Evolutionary conservation across 1,284 basidiomycete species (phyloP).

Genomic region (Puccinia coronata): DNA sequence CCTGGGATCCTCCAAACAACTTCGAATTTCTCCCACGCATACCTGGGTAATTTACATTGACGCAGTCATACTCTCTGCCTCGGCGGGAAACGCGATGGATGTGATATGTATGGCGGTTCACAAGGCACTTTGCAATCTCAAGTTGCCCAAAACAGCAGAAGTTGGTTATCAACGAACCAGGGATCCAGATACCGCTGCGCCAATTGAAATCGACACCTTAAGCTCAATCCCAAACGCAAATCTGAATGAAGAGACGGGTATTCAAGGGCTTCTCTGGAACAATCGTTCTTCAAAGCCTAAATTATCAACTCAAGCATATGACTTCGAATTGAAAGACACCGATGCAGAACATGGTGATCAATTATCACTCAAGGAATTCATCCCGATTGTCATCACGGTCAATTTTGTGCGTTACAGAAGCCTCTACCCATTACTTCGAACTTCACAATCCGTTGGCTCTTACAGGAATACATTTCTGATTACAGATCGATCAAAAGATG

Average conservation of each 20-base stretch:
- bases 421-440: background rate
- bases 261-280: slow-evolving; percentile 23
- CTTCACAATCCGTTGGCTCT: background rate
- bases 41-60: slow-evolving; percentile 44
- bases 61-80: slow-evolving; percentile 38
- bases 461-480: background rate
- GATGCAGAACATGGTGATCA: slow-evolving; percentile 47
- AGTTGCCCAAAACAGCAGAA: slow-evolving; percentile 47
- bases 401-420: slow-evolving; percentile 22
- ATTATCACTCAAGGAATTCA: slow-evolving; percentile 25
- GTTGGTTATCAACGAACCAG: slow-evolving; percentile 39
- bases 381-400: slow-evolving; percentile 38
- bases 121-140: slow-evolving; percentile 35
- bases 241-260: slow-evolving; percentile 14
- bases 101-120: slow-evolving; percentile 46
- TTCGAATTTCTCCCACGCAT: slow-evolving; percentile 41
- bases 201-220: slow-evolving; percentile 16
- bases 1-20: slow-evolving; percentile 38
- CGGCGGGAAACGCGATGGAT: slow-evolving; percentile 46
- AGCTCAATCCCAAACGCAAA: background rate
- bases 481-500: slow-evolving; percentile 40
- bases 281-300: slow-evolving; percentile 17
- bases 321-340: slow-evolving; percentile 46
- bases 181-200: background rate
- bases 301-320: slow-evolving; percentile 7